A percentile compares a stretch with the other conserved stretches of the same genome.
Evolutionary conservation across 2,329 filamentous ascomycete species (phyloP).

Genomic region (Nothopassalora personata): DNA sequence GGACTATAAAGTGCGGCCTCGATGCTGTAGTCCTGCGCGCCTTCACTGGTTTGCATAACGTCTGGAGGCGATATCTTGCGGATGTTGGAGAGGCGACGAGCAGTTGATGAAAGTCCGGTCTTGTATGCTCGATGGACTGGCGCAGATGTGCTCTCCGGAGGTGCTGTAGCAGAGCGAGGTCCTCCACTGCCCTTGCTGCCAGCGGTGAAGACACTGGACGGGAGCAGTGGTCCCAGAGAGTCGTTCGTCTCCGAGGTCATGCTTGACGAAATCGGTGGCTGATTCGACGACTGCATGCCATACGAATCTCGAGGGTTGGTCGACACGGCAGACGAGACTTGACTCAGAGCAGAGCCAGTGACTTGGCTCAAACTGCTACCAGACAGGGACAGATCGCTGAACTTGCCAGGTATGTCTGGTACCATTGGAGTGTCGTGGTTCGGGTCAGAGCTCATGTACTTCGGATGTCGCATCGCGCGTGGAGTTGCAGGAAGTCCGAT

Average conservation of each 20-base stretch:
- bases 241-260: constrained; percentile 34
- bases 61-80: constrained; percentile 43
- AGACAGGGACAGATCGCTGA: constrained; percentile 28
- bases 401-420: constrained; percentile 51
- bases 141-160: constrained; percentile 36
- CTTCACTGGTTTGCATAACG: constrained; percentile 21
- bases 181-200: constrained; percentile 35
- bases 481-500: constrained; percentile 87
- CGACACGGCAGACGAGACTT: constrained; percentile 1
- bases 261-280: constrained; percentile 28
- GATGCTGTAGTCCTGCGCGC: constrained; percentile 39
- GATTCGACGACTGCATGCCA: constrained; percentile 9
- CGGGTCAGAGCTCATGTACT: constrained; percentile 58
- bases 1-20: constrained; percentile 48
- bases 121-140: constrained; percentile 34
- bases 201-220: constrained; percentile 40
- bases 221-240: constrained; percentile 43
- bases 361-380: constrained; percentile 26
- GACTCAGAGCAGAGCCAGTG: constrained; percentile 29
- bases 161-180: constrained; percentile 45
- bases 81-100: constrained; percentile 38
- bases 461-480: constrained; percentile 77
- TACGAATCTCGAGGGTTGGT: constrained; percentile 2
- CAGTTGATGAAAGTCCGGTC: constrained; percentile 25
- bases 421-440: constrained; percentile 49